Percentiles rank a stretch among this genome's conserved stretches.
Conservation (phyloP, 2,329 filamentous ascomycete species). For the Fusarium temperatum region DNA sequence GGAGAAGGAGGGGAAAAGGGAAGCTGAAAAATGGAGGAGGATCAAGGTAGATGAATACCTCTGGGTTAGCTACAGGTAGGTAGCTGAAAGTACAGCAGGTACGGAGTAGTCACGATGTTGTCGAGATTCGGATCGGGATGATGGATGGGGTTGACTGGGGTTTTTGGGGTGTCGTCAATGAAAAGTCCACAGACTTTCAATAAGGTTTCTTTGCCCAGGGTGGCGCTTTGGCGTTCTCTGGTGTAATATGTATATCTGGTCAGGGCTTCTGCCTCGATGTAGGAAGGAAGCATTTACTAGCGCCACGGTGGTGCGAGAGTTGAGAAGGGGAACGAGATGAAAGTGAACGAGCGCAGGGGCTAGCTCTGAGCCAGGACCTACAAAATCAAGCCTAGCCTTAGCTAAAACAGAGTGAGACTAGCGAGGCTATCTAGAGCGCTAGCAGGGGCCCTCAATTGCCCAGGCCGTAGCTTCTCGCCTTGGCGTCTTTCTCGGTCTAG, state of each 20-base stretch:
- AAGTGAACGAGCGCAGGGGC: slow-evolving; percentile 29
- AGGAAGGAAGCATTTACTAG: slow-evolving; percentile 12
- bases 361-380: slow-evolving; percentile 3
- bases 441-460: slow-evolving; percentile 19
- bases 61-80: slow-evolving; percentile 4
- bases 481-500: slow-evolving; percentile 27
- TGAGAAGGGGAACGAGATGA: slow-evolving; percentile 7
- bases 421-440: not conserved
- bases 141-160: slow-evolving; percentile 32
- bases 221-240: slow-evolving; percentile 40
- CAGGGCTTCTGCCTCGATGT: slow-evolving; percentile 29
- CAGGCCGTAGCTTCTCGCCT: slow-evolving; percentile 32
- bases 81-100: not conserved
- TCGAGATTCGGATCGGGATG: slow-evolving; percentile 36
- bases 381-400: slow-evolving; percentile 11
- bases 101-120: slow-evolving; percentile 33
- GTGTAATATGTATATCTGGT: slow-evolving; percentile 41
- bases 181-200: slow-evolving; percentile 36
- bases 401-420: slow-evolving; percentile 26
- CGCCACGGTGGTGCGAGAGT: not conserved
- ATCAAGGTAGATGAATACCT: slow-evolving; percentile 30
- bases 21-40: slow-evolving; percentile 26
- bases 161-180: slow-evolving; percentile 38
- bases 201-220: slow-evolving; percentile 40
- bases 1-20: not conserved